Percentiles rank a stretch among this genome's conserved stretches.
Conservation (phyloP, 371 early-diverging fungal species). For the Cokeromyces recurvatus region DNA sequence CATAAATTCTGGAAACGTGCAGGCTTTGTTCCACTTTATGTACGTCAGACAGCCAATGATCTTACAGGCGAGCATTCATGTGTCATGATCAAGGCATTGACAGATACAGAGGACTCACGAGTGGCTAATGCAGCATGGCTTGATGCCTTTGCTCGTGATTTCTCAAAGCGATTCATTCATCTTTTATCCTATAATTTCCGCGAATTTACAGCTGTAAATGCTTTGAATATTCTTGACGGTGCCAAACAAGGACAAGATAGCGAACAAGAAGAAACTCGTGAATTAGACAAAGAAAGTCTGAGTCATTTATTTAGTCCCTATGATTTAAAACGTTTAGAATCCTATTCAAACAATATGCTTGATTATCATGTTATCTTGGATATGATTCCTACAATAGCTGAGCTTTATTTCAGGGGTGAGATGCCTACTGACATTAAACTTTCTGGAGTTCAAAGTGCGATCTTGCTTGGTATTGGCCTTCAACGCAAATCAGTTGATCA, state of each 20-base stretch:
- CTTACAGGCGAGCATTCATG: constrained; percentile 98
- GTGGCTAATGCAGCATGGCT: constrained; percentile 65
- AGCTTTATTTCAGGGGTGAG: constrained; percentile 70
- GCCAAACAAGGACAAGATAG: constrained; percentile 43
- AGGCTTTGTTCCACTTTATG: constrained; percentile 91
- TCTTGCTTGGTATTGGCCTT: constrained; percentile 85
- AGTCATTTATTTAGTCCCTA: constrained; percentile 69
- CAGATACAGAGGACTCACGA: constrained; percentile 43
- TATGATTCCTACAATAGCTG: constrained; percentile 79
- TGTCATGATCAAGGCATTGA: constrained; percentile 88
- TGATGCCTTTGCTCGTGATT: constrained; percentile 82
- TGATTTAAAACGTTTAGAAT: constrained; percentile 93
- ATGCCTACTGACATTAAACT: constrained; percentile 59
- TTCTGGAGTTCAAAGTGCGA: constrained; percentile 83
- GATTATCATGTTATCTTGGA: constrained; percentile 97
- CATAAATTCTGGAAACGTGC: constrained; percentile 97
- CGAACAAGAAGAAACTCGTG: constrained; percentile 18
- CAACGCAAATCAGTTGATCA: constrained; percentile 90
- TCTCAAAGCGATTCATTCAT: constrained; percentile 82
- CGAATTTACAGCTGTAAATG: constrained; percentile 77
- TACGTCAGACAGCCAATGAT: constrained; percentile 96
- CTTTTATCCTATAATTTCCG: constrained; percentile 87
- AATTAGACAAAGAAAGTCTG: constrained; percentile 51
- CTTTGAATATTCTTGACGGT: constrained; percentile 80
- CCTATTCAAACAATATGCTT: constrained; percentile 89